These are phyloP conservation scores for Hypomyces rosellus DNA, from an alignment of 2,329 filamentous ascomycete genomes.

Conservation along the genomic window DNA sequence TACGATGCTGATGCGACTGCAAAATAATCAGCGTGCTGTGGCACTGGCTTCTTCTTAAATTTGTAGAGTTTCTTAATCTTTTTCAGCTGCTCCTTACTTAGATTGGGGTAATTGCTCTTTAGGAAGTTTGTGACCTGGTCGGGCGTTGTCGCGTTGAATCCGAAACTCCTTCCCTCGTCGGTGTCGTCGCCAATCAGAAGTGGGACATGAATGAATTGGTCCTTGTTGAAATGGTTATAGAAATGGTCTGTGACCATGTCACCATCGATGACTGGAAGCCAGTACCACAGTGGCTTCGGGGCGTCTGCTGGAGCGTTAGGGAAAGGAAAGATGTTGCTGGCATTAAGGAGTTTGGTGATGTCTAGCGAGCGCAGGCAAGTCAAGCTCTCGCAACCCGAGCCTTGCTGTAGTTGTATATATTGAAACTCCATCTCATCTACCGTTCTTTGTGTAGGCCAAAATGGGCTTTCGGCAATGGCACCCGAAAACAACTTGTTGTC, in stretches of 20 bases:
- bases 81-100: constrained; percentile 30
- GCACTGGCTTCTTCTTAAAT: constrained; percentile 25
- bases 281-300: constrained; percentile 39
- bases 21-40: constrained; percentile 38
- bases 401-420: constrained; percentile 32
- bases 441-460: constrained; percentile 42
- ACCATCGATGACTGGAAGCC: constrained; percentile 45
- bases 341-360: constrained; percentile 37
- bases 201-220: constrained; percentile 38
- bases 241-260: constrained; percentile 37
- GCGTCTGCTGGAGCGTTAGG: constrained; percentile 24
- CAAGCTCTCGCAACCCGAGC: constrained; percentile 30
- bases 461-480: constrained; percentile 41
- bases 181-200: constrained; percentile 39
- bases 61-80: constrained; percentile 34
- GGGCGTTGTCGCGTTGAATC: constrained; percentile 28
- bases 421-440: constrained; percentile 42
- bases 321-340: constrained; percentile 31
- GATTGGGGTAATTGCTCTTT: constrained; percentile 40
- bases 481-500: constrained; percentile 41
- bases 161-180: constrained; percentile 43
- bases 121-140: constrained; percentile 35
- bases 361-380: constrained; percentile 14
- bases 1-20: constrained; percentile 36
- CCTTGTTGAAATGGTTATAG: constrained; percentile 32